Evolutionary conservation across 176 grass and related monocot species (phyloP).

Genomic region (Oryza punctata): DNA sequence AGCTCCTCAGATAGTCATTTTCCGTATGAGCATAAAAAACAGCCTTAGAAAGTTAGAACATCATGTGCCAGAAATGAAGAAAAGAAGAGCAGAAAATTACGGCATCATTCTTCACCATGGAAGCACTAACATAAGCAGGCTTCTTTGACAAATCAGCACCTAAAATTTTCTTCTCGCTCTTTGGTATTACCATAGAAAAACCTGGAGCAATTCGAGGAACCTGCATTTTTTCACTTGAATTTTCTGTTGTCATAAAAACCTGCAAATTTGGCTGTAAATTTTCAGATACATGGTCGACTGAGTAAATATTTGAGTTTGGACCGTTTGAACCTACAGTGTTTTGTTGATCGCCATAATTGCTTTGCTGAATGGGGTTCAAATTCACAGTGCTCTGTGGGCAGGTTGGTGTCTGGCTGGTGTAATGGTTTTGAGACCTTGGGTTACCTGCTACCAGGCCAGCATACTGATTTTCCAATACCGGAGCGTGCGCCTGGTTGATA

Average conservation of each 20-base stretch:
- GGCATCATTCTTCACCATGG: constrained; percentile 57
- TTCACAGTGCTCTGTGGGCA: constrained; percentile 51
- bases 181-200: constrained; percentile 62
- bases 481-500: constrained; percentile 18
- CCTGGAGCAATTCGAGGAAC: constrained; percentile 81
- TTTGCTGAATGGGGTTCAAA: constrained; percentile 40
- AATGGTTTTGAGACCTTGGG: constrained; percentile 42
- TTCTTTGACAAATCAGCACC: constrained; percentile 51
- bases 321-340: constrained; percentile 65
- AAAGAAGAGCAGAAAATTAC: constrained; percentile 41
- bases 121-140: constrained; percentile 83
- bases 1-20: constrained; percentile 14
- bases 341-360: constrained; percentile 59
- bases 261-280: constrained; percentile 56
- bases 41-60: background rate
- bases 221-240: constrained; percentile 73
- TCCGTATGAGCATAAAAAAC: background rate
- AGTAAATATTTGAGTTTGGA: constrained; percentile 57
- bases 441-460: constrained; percentile 27
- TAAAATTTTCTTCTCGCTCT: constrained; percentile 65
- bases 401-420: constrained; percentile 40
- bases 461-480: constrained; percentile 51
- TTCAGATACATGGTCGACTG: constrained; percentile 52
- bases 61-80: background rate
- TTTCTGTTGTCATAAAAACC: constrained; percentile 37